Percentiles rank a stretch among this genome's conserved stretches.
These are phyloP conservation scores for Starmera caribaea DNA, from an alignment of 805 yeast species.

Conservation along the genomic window DNA sequence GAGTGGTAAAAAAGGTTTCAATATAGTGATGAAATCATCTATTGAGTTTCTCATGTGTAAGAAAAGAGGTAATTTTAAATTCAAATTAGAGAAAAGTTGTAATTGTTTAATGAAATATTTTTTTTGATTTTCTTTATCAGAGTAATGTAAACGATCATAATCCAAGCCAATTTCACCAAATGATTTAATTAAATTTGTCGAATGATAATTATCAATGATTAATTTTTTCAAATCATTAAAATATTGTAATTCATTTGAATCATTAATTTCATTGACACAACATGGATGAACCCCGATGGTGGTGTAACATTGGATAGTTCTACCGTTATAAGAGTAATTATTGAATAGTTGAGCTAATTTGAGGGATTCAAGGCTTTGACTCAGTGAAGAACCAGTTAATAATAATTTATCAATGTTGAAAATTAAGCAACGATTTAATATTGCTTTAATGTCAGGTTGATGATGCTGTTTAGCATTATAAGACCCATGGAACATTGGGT, in stretches of 20 bases:
- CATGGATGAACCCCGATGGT: conserved; percentile 98
- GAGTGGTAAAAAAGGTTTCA: conserved; percentile 41
- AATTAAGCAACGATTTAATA: conserved; percentile 55
- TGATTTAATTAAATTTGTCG: conserved; percentile 61
- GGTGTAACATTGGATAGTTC: conserved; percentile 28
- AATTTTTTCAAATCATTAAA: conserved; percentile 38
- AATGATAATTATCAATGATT: conserved; percentile 35
- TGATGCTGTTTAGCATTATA: conserved; percentile 69
- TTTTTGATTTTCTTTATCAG: conserved; percentile 58
- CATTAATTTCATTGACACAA: conserved; percentile 48
- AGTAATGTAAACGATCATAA: conserved; percentile 77
- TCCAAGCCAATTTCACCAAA: conserved; percentile 96
- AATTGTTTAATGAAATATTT: conserved; percentile 66
- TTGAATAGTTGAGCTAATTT: conserved; percentile 37
- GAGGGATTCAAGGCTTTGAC: conserved; percentile 56
- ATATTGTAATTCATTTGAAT: conserved; percentile 26
- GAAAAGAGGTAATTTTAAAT: conserved; percentile 57
- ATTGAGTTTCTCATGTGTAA: conserved; percentile 85
- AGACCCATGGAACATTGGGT: conserved; percentile 74
- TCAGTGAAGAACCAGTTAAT: conserved; percentile 73
- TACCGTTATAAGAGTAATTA: conserved; percentile 4
- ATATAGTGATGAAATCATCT: conserved; percentile 60
- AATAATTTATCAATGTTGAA: conserved; percentile 62
- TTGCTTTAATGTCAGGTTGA: conserved; percentile 50
- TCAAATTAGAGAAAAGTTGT: conserved; percentile 46